Percentiles rank a stretch among this genome's conserved stretches.
Evolutionary conservation across 352 stramenopile species (phyloP).

Genomic region (Phytophthora quininea): DNA sequence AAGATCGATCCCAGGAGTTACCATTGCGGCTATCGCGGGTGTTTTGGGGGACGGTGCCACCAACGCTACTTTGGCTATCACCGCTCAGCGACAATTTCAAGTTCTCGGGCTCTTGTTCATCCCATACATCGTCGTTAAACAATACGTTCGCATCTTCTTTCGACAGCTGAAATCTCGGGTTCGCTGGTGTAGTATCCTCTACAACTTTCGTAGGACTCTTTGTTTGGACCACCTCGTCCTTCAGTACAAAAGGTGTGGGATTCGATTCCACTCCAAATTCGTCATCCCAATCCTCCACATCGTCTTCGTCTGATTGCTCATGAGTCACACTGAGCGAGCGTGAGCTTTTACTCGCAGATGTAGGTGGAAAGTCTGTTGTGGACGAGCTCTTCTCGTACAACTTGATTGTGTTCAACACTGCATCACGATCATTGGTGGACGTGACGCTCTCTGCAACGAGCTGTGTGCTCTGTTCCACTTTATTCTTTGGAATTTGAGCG

Average conservation of each 20-base stretch:
- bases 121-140: slow-evolving; percentile 77
- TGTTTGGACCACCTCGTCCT: slow-evolving; percentile 3
- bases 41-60: slow-evolving; percentile 7
- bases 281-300: slow-evolving; percentile 86
- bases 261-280: slow-evolving; percentile 70
- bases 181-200: slow-evolving; percentile 12
- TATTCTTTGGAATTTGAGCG: slow-evolving; percentile 85
- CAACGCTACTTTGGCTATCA: background rate
- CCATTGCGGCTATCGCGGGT: slow-evolving; percentile 12
- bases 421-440: slow-evolving; percentile 76
- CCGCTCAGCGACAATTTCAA: slow-evolving; percentile 1
- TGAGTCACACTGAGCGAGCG: slow-evolving; percentile 27
- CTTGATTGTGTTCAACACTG: slow-evolving; percentile 87
- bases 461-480: slow-evolving; percentile 88
- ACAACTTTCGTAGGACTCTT: slow-evolving; percentile 8
- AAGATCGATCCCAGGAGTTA: slow-evolving; percentile 65
- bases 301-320: slow-evolving; percentile 52
- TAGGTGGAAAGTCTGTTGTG: slow-evolving; percentile 26
- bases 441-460: slow-evolving; percentile 78
- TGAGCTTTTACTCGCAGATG: slow-evolving; percentile 22
- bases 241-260: slow-evolving; percentile 39
- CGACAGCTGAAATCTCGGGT: slow-evolving; percentile 66
- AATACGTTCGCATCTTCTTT: slow-evolving; percentile 79
- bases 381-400: slow-evolving; percentile 74
- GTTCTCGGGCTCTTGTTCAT: slow-evolving; percentile 45